Percentiles rank a stretch among this genome's conserved stretches.
Conservation (phyloP, 495 filamentous ascomycete genomes). For the Jackrogersella minutella region DNA sequence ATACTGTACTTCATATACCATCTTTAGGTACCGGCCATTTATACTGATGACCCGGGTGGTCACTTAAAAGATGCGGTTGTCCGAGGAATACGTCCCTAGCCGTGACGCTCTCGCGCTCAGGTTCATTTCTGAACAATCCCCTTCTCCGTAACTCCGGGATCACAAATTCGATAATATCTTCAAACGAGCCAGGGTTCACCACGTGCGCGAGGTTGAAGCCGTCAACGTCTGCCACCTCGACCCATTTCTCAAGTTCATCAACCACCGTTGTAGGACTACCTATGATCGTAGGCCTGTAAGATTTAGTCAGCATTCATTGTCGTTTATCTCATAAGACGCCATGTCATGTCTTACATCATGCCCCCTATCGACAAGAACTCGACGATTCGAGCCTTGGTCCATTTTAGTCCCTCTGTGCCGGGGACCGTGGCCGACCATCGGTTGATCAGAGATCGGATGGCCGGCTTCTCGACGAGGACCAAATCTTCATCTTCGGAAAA, state of each 20-base stretch:
- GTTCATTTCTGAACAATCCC: slow-evolving; percentile 60
- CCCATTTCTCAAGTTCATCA: slow-evolving; percentile 64
- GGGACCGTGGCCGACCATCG: slow-evolving; percentile 52
- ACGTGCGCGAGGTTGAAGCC: slow-evolving; percentile 47
- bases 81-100: slow-evolving; percentile 61
- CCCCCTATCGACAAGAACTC: slow-evolving; percentile 63
- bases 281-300: slow-evolving; percentile 52
- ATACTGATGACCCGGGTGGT: slow-evolving; percentile 61
- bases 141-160: slow-evolving; percentile 50
- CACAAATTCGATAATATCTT: slow-evolving; percentile 46
- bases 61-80: slow-evolving; percentile 53
- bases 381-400: slow-evolving; percentile 63
- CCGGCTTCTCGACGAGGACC: slow-evolving; percentile 61
- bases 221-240: slow-evolving; percentile 58
- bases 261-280: slow-evolving; percentile 63
- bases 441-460: slow-evolving; percentile 53
- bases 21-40: slow-evolving; percentile 49
- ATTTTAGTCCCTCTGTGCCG: slow-evolving; percentile 48
- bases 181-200: slow-evolving; percentile 45
- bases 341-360: slow-evolving; percentile 36
- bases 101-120: slow-evolving; percentile 55
- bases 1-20: background rate
- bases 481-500: slow-evolving; percentile 65
- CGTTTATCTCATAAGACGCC: background rate
- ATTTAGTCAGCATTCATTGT: background rate